These are phyloP conservation scores for Ophiocordyceps camponoti-saundersi DNA, from an alignment of 2,329 filamentous ascomycete species.

Conservation along the genomic window DNA sequence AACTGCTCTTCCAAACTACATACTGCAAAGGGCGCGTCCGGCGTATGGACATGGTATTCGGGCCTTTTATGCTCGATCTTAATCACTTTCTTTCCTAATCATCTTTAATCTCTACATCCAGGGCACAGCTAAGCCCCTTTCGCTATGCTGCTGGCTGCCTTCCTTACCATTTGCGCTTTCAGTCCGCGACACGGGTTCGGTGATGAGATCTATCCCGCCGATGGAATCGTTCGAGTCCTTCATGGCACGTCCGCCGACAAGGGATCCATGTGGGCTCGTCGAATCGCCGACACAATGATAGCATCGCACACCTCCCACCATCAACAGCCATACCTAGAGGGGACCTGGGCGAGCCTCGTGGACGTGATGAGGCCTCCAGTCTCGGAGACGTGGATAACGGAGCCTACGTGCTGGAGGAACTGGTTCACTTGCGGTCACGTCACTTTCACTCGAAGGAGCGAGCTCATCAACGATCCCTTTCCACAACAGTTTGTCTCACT, in stretches of 20 bases:
- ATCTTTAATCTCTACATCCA: too few species aligned
- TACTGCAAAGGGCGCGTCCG: too few species aligned
- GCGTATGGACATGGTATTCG: too few species aligned
- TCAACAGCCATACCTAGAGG: background rate
- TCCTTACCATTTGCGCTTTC: background rate
- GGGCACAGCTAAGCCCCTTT: background rate
- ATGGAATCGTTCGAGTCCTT: background rate
- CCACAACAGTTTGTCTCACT: background rate
- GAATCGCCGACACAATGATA: background rate
- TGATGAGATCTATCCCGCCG: background rate
- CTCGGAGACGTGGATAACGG: background rate
- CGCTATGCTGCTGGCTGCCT: background rate
- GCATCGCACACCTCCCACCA: background rate
- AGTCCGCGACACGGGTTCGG: background rate
- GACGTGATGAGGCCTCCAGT: background rate
- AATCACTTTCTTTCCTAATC: too few species aligned
- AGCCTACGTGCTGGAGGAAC: background rate
- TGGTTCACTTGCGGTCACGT: background rate
- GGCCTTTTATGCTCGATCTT: too few species aligned
- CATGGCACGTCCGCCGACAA: background rate
- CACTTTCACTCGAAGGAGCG: background rate
- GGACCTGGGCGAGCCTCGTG: background rate
- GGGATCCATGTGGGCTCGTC: background rate
- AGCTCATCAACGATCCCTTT: background rate
- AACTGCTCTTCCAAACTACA: too few species aligned